A percentile compares a stretch with the other conserved stretches of the same genome.
phyloP scores from a whole-genome alignment of 2,329 filamentous ascomycete genomes.

The Magnaporthales sp. region DNA sequence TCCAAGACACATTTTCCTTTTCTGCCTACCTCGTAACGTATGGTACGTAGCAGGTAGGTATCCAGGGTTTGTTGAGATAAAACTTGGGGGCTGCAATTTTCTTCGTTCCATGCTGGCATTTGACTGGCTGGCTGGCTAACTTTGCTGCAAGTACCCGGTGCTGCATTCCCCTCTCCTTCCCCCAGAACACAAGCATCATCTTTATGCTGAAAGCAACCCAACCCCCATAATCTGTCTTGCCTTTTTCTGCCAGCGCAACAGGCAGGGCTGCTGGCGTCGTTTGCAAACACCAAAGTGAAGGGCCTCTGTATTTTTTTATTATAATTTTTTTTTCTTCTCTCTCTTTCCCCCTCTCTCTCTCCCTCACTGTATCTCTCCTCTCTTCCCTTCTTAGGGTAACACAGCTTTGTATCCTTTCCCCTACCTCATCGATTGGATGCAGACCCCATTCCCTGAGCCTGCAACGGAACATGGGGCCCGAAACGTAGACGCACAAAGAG shows the following conservation, averaged over 20 bases:
- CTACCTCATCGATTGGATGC: neutral
- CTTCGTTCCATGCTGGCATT: neutral
- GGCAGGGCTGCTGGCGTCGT: neutral
- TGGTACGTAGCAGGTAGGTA: neutral
- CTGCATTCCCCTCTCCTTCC: neutral
- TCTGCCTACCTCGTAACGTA: neutral
- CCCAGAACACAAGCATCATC: neutral
- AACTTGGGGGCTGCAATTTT: neutral
- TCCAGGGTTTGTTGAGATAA: neutral
- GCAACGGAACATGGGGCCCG: constrained; percentile 1
- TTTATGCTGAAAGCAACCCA: neutral
- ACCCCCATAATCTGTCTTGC: neutral
- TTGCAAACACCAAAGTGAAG: neutral
- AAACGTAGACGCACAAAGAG: neutral
- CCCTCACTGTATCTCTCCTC: neutral
- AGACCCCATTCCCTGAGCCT: neutral
- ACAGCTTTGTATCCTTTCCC: neutral
- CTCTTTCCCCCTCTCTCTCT: neutral
- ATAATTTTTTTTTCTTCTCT: neutral
- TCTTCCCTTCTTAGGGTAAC: neutral
- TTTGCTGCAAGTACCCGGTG: neutral
- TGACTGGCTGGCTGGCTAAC: neutral
- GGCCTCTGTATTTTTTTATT: neutral
- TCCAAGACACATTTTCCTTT: neutral
- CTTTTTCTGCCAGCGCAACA: neutral